Base-by-base conservation (phyloP, 805 yeast species). In the Pichia scutulata region DNA sequence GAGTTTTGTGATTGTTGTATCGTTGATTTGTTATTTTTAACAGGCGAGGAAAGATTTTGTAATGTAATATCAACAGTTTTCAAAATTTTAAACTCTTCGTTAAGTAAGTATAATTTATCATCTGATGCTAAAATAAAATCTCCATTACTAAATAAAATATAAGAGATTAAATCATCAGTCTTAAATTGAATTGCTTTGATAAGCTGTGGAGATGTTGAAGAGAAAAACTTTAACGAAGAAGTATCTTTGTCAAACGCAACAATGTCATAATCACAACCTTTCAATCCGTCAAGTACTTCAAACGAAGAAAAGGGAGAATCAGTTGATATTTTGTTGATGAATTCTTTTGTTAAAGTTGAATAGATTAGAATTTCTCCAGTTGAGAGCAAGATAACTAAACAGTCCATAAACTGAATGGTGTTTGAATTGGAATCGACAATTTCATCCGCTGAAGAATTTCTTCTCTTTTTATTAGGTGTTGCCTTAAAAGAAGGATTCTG, bases 281-380 rank as follows among this genome's bases (percentile, higher is more conserved):
- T 39, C 4, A 43, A 24, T 6, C 43, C 44, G 12, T 30, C 39
- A 1, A 63, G 58, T 8, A 60, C 60, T 23, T 67, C 57, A 30
- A 67, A 56, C 36, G 58, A 55, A 36, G 57, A 44, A n/a, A 66
- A 61, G 18, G 62, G 54, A 0, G 61, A 49, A 7, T 60, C 67
- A 39, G 61, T 63, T 0, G 71, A 56, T 26, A 73, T 70, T 52
- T 72, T 70, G 51, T 64, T 64, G 19, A 69, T 60, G 18, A 70
- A 57, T 23, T 66, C 72, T 50, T 70, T 72, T 23, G 67, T 65
- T 37, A 61, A 57, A 2, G 82, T 80, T 2, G 79, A 71, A 47
- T 71, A 70, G 9, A 75, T 60, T 46, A 71, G 58, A 26, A 78
- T 63, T 46, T 70, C 75, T 9, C 75, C 75, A 33, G 65, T 58